phyloP scores from a whole-genome alignment of 1,139 yeast genomes.

The Suhomyces anneliseae region DNA sequence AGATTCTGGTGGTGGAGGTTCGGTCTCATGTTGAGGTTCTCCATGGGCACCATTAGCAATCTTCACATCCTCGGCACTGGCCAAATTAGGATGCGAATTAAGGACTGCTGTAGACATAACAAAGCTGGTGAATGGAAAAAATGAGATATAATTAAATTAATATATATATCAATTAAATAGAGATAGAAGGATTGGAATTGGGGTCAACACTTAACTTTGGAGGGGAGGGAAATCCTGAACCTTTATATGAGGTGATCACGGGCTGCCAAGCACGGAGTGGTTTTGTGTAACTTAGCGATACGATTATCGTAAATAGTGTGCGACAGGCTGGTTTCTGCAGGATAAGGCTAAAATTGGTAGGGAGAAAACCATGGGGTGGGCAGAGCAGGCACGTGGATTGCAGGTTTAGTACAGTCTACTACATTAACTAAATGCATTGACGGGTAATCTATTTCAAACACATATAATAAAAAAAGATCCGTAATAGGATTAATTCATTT shows the following conservation, averaged over 20 bases:
- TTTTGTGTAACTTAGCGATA: constrained; percentile 4
- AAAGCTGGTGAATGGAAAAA: background rate
- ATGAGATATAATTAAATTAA: background rate
- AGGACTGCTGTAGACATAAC: constrained; percentile 3
- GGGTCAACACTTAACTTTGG: background rate
- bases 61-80: background rate
- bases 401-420: too few species aligned
- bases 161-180: too few species aligned
- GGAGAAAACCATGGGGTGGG: too few species aligned
- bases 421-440: too few species aligned
- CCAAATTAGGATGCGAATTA: background rate
- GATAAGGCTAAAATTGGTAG: background rate
- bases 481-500: too few species aligned
- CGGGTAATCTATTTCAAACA: too few species aligned
- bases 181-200: background rate
- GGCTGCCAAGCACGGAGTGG: constrained; percentile 2
- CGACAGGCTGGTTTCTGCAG: background rate
- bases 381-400: too few species aligned
- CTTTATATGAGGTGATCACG: constrained; percentile 1
- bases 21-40: background rate
- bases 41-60: background rate
- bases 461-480: too few species aligned
- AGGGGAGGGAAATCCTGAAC: background rate
- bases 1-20: background rate
- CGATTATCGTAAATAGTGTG: constrained; percentile 5